Conservation (phyloP, 2,329 filamentous ascomycete species). For the Furcasterigmium furcatum region DNA sequence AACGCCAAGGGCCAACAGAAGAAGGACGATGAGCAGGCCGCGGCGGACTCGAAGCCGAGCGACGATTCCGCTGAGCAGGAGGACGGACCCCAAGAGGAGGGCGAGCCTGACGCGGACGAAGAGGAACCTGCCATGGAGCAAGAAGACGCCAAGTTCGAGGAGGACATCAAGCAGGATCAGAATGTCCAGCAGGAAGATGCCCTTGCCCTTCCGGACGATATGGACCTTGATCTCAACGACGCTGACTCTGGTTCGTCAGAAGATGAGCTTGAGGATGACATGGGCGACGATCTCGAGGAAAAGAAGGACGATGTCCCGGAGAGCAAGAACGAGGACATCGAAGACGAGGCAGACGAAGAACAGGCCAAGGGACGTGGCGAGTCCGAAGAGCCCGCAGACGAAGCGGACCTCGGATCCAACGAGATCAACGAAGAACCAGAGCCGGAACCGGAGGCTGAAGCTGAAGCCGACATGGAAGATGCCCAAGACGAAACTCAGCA, state of each 20-base stretch:
- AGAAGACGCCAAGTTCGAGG: slow-evolving; percentile 51
- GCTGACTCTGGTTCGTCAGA: slow-evolving; percentile 51
- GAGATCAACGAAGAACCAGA: slow-evolving; percentile 45
- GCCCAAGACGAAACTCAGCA: slow-evolving; percentile 42
- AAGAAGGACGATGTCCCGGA: slow-evolving; percentile 13
- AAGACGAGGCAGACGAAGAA: slow-evolving; percentile 27
- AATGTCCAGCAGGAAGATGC: slow-evolving; percentile 79
- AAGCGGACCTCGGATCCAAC: slow-evolving; percentile 23
- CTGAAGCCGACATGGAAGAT: slow-evolving; percentile 47
- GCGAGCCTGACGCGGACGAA: slow-evolving; percentile 35
- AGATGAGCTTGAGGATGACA: slow-evolving; percentile 52
- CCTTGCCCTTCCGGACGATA: slow-evolving; percentile 81
- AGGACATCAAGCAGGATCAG: slow-evolving; percentile 64
- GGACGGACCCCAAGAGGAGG: slow-evolving; percentile 39
- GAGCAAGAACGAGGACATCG: slow-evolving; percentile 32
- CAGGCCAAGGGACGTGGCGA: slow-evolving; percentile 18
- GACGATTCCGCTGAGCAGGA: slow-evolving; percentile 35
- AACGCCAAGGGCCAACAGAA: slow-evolving; percentile 68
- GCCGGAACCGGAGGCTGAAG: slow-evolving; percentile 46
- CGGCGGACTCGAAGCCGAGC: slow-evolving; percentile 55
- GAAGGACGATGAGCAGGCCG: slow-evolving; percentile 56
- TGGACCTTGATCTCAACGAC: slow-evolving; percentile 80
- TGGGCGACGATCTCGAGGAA: slow-evolving; percentile 46
- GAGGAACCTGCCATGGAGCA: slow-evolving; percentile 60
- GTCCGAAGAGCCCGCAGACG: slow-evolving; percentile 28